A percentile compares a stretch with the other conserved stretches of the same genome.
These are phyloP conservation scores for Chlamydomonas reinhardtii DNA, from an alignment of 163 green algal species.

Conservation along the genomic window DNA sequence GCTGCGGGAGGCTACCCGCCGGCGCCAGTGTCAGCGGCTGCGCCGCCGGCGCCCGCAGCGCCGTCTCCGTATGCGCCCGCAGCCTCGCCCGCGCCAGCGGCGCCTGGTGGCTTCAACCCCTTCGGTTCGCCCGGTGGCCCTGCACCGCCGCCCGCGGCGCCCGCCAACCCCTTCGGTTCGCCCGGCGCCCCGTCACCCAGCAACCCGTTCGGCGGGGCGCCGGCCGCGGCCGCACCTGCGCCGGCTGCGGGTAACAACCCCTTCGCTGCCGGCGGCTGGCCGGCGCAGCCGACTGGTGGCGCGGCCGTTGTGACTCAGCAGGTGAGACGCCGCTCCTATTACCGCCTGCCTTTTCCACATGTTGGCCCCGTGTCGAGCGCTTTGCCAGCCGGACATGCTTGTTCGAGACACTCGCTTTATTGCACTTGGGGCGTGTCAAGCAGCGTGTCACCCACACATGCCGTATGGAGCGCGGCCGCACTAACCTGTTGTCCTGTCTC, in stretches of 20 bases:
- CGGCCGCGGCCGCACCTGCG: not conserved
- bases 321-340: not conserved
- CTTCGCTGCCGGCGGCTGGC: constrained; percentile 3
- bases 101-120: constrained; percentile 14
- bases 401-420: too few species aligned
- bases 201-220: constrained; percentile 34
- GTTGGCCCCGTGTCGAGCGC: too few species aligned
- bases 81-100: not conserved
- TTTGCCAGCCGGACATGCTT: too few species aligned
- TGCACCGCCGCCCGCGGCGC: not conserved
- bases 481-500: too few species aligned
- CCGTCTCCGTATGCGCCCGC: not conserved
- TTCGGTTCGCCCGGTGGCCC: not conserved
- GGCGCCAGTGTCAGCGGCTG: not conserved
- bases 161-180: constrained; percentile 33
- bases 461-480: too few species aligned
- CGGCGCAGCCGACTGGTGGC: not conserved
- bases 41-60: not conserved
- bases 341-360: too few species aligned
- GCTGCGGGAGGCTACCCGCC: not conserved
- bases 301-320: constrained; percentile 14
- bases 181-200: not conserved
- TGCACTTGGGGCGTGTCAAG: too few species aligned
- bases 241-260: not conserved
- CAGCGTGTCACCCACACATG: too few species aligned